These are phyloP conservation scores for Entrophospora sp. DNA, from an alignment of 192 early-diverging fungal genomes.

Conservation along the genomic window DNA sequence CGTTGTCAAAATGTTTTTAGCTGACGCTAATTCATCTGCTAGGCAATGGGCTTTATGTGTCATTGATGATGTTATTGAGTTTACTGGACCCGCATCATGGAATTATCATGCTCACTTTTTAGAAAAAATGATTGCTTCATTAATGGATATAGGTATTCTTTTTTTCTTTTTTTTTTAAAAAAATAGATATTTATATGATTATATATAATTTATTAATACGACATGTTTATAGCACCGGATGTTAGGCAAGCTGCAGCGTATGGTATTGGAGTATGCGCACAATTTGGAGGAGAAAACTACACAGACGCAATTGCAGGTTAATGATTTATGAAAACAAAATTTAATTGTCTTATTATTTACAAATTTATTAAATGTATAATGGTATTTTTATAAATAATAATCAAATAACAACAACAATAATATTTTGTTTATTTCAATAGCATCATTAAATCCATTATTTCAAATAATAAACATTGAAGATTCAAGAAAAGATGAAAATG, in stretches of 20 bases:
- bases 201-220: neutral
- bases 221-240: constrained; percentile 53
- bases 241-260: constrained; percentile 93
- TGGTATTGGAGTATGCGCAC: constrained; percentile 85
- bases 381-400: too few species aligned
- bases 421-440: constrained; percentile 17
- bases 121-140: constrained; percentile 43
- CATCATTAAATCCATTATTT: constrained; percentile 71
- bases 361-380: too few species aligned
- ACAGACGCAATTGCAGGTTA: constrained; percentile 54
- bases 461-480: constrained; percentile 54
- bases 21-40: constrained; percentile 54
- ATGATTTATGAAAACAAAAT: too few species aligned
- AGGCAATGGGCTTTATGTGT: constrained; percentile 93
- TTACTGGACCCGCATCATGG: constrained; percentile 63
- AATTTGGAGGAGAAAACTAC: constrained; percentile 80
- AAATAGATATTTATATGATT: constrained; percentile 5
- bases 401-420: too few species aligned
- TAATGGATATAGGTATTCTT: constrained; percentile 33
- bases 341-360: too few species aligned
- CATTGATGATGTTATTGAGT: constrained; percentile 90
- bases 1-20: constrained; percentile 55
- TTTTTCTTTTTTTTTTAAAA: neutral
- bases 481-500: constrained; percentile 62
- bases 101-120: constrained; percentile 62